Base-by-base conservation (phyloP, 2,329 filamentous ascomycete species). In the Cryphonectria nitschkei region DNA sequence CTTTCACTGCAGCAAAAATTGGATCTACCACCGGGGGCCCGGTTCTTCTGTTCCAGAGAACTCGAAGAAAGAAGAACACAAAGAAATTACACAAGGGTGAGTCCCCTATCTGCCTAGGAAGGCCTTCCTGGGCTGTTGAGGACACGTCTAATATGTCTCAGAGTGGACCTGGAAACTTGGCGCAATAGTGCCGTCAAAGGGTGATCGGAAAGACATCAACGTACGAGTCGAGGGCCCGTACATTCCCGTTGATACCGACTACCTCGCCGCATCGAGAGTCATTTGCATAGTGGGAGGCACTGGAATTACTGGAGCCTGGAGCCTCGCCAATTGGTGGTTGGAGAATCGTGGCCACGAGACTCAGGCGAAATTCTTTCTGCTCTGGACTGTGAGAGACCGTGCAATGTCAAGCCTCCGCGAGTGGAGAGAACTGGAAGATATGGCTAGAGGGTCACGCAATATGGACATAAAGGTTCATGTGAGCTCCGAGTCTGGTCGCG, bases 1-100 rank as follows among this genome's bases (percentile, higher is more conserved):
- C 73, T 3, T 74, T 74, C 37, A 74, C 73, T 32, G 73, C 70
- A 1, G 70, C 72, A 6, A 65, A 69, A 19, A 39, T 71, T 3
- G 65, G 64, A 1, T 56, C 70, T 0, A 26, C n/a, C 1, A 13
- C 37, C 1, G 26, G 39, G 1, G 68, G 69, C 0, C 70, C 73
- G 2, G 34, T 68, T 2, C 74, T 74, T 11, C 58, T 74, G 7
- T 37, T 74, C 8, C 70, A 71, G 41, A 16, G 56, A 43, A 26
- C 67, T 7, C 67, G 62, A 29, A 50, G 70, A 1, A 72, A 74
- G 63, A 63, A 60, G 3, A 26, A 62, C 14, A 65, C 64, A 29
- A 68, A 64, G 19, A 58, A 34, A 14, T 6, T 22, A 52, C 0
- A 73, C 29, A 58, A 58, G 14, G 54, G 54, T 58, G 6, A 16